Evolutionary conservation across 2,329 filamentous ascomycete species (phyloP), one percentile per base, ranked within the genome.

Genomic region (Catunica adiposa): DNA sequence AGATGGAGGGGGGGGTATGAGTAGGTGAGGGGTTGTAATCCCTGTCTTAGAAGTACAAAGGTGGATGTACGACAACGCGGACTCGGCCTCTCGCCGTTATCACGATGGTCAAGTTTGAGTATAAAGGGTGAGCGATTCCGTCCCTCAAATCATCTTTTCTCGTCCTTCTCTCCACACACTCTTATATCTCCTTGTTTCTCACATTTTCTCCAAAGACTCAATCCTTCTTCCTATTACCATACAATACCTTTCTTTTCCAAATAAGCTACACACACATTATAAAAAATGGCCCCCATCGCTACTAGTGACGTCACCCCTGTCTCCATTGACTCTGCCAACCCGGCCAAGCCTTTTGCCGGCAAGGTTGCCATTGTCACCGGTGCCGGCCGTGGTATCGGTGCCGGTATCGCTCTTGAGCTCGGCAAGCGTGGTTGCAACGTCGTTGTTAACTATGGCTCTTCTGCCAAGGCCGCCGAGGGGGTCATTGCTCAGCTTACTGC

Each of bases 391-490:
- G 82, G 82, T 56, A 85, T 85, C 62, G 82, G 82, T 40, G 70
- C 72, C 54, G 80, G 80, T 54, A 82, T 82, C 54, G 81, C 82
- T 60, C 72, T 83, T 55, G 80, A 84, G 67, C 78, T 85, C 42
- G 81, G 76, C 65, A 73, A 75, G 64, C 79, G 80, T 60, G 82
- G 82, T 42, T 77, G 77, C 62, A 78, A 72, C 56, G 72, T 86
- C 54, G 72, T 84, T 25, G 75, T 86, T 65, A 86, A 85, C 71
- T 86, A 86, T 67, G 70, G 74, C 56, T 75, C 74, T 53, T 77
- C 78, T 62, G 66, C 71, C 34, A 64, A 66, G 22, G 70, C 77
- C 0, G 83, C 83, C 22, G 72, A 82, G 29, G 71, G 68, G 6
- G 69, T 83, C 0, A 78, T 84, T 53, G 60, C 69, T 14, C 68